Percentiles rank a stretch among this genome's conserved stretches.
These are phyloP conservation scores for Pichia thaimueangensis DNA, from an alignment of 805 yeast species.

Conservation along the genomic window DNA sequence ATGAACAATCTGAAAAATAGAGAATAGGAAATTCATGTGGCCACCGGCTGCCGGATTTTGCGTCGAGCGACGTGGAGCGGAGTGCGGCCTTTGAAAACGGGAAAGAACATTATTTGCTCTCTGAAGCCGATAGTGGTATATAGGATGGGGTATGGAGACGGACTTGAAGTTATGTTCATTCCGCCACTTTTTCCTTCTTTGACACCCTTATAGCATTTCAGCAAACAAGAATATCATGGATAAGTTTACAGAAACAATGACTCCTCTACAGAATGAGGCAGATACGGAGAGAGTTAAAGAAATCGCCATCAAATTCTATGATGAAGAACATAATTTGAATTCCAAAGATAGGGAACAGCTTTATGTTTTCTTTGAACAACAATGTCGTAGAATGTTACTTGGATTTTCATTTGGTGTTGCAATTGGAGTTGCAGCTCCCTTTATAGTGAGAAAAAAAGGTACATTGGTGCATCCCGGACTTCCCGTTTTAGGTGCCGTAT, in stretches of 20 bases:
- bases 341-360: conserved; percentile 37
- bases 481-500: conserved; percentile 37
- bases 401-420: conserved; percentile 38
- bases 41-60: no score
- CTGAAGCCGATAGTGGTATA: no score
- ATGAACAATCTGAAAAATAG: no score
- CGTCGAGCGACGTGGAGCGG: no score
- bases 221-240: no score
- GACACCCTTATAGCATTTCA: no score
- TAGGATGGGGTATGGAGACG: no score
- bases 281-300: conserved; percentile 32
- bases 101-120: no score
- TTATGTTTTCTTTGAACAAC: conserved; percentile 32
- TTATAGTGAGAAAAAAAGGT: conserved; percentile 31
- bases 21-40: no score
- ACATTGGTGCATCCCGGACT: conserved; percentile 34
- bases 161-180: no score
- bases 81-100: no score
- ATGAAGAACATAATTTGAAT: conserved; percentile 39
- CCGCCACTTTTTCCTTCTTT: no score
- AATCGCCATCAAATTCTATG: conserved; percentile 42
- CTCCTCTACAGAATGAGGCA: conserved; percentile 11
- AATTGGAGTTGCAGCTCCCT: conserved; percentile 38
- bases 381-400: conserved; percentile 30
- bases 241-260: background rate